Evolutionary conservation across 1,139 yeast genomes (phyloP).

Genomic region (Scheffersomyces stambukii): DNA sequence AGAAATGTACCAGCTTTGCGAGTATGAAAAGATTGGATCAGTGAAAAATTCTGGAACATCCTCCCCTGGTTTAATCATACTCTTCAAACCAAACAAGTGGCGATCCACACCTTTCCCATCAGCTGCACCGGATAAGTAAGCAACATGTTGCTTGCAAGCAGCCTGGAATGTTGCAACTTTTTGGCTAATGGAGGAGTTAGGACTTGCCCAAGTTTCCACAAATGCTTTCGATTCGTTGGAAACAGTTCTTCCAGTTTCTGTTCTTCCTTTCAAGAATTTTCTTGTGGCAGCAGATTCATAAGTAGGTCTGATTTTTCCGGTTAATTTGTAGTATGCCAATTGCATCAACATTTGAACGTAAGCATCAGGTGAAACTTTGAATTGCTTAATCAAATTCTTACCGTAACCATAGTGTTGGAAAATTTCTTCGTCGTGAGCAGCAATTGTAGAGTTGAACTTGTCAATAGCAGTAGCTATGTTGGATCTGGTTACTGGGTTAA

Average conservation of each 20-base stretch:
- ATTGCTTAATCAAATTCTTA: constrained; percentile 62
- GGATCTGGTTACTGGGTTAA: constrained; percentile 47
- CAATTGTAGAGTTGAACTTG: constrained; percentile 50
- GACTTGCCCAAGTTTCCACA: constrained; percentile 71
- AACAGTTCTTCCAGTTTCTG: constrained; percentile 92
- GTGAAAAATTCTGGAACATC: constrained; percentile 65
- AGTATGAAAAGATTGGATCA: constrained; percentile 74
- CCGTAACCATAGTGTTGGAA: constrained; percentile 75
- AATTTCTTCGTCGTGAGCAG: constrained; percentile 55
- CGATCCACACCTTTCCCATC: constrained; percentile 92
- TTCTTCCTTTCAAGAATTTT: constrained; percentile 83
- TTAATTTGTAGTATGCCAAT: constrained; percentile 72
- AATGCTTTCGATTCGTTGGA: constrained; percentile 71
- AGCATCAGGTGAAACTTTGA: constrained; percentile 75
- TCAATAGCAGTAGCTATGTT: constrained; percentile 55
- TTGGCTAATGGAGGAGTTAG: constrained; percentile 48
- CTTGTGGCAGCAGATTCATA: constrained; percentile 97
- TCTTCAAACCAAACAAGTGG: constrained; percentile 85
- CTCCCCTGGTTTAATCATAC: constrained; percentile 60
- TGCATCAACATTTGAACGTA: constrained; percentile 73
- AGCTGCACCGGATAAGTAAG: constrained; percentile 72
- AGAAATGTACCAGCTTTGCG: constrained; percentile 81
- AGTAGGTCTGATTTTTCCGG: constrained; percentile 83
- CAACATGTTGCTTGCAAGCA: constrained; percentile 74
- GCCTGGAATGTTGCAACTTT: constrained; percentile 67